These are phyloP conservation scores for Rubroshorea leprosula DNA, from an alignment of 345 rosid species.

Conservation along the genomic window DNA sequence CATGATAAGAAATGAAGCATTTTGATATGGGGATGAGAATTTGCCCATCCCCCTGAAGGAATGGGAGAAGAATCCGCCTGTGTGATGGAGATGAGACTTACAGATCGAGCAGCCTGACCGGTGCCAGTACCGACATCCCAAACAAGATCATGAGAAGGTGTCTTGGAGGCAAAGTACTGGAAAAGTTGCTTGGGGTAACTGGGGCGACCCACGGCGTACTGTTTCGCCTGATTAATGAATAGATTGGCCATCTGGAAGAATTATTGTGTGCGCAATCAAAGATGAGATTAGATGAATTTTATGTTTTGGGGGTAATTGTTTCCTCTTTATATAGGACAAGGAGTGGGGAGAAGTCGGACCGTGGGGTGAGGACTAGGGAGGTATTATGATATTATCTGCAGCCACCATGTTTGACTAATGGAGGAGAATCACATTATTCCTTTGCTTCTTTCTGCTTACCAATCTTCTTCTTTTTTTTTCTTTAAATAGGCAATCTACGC, in stretches of 20 bases:
- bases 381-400: no score
- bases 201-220: conserved; percentile 59
- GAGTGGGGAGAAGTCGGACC: not conserved
- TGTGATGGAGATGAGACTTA: conserved; percentile 25
- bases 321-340: not conserved
- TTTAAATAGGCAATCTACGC: no score
- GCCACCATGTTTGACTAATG: no score
- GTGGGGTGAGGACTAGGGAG: no score
- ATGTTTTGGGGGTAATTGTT: not conserved
- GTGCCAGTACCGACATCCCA: conserved; percentile 94
- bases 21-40: not conserved
- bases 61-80: not conserved
- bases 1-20: not conserved
- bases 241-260: conserved; percentile 51
- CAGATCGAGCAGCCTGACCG: conserved; percentile 78
- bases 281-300: not conserved
- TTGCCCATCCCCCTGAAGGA: no score
- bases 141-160: conserved; percentile 55
- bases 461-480: no score
- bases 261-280: not conserved
- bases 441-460: no score
- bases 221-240: conserved; percentile 72
- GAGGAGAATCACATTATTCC: no score
- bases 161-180: conserved; percentile 64
- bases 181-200: conserved; percentile 61